A percentile compares a stretch with the other conserved stretches of the same genome.
Evolutionary conservation across 176 grass and related monocot species (phyloP).

Genomic region (Dendrocalamus sinicus): DNA sequence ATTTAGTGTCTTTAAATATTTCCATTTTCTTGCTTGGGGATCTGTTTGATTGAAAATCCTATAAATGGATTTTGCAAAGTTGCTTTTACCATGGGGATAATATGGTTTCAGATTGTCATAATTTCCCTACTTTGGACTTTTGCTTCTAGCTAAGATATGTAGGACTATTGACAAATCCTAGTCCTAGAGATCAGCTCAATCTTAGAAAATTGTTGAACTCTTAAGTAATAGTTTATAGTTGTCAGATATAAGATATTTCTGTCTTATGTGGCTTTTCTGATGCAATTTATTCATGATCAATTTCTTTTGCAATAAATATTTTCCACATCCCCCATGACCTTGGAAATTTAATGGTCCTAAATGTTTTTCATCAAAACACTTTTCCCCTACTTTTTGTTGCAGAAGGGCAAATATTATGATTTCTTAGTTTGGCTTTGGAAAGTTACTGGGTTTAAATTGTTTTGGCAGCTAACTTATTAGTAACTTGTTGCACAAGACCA

Average conservation of each 20-base stretch:
- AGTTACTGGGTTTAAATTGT: background rate
- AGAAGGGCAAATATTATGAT: background rate
- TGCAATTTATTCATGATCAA: constrained; percentile 17
- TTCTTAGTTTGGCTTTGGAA: background rate
- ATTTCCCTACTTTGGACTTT: background rate
- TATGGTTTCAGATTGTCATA: background rate
- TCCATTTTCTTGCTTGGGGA: background rate
- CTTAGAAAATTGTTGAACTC: background rate
- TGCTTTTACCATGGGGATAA: background rate
- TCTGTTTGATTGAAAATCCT: background rate
- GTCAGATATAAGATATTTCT: background rate
- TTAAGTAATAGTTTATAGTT: background rate
- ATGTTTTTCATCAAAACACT: background rate
- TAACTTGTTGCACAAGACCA: background rate
- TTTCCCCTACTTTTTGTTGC: background rate
- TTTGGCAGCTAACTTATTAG: background rate
- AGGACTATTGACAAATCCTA: background rate
- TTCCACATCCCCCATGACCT: background rate
- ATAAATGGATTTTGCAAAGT: background rate
- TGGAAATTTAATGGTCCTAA: background rate
- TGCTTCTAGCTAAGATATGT: background rate
- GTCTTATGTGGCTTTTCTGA: background rate
- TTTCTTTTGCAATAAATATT: background rate
- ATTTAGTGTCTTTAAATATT: background rate
- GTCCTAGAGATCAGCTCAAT: background rate